Percentiles rank a stretch among this genome's conserved stretches.
Conservation (phyloP, 129 eudicot genomes). For the Oenanthe sinensis region DNA sequence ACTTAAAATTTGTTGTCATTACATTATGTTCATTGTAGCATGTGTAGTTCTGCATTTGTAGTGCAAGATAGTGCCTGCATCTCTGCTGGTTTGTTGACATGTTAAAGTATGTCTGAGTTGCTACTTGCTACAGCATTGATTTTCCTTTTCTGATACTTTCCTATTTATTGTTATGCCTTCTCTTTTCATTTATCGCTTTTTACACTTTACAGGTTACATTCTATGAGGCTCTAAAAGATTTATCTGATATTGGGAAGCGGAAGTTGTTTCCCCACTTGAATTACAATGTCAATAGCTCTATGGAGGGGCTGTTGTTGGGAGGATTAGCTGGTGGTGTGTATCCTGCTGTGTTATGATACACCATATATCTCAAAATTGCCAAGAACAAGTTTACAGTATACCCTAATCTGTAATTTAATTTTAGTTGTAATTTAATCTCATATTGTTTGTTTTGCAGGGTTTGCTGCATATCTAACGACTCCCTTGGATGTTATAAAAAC, state of each 20-base stretch:
- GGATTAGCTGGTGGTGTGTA: slow-evolving; percentile 93
- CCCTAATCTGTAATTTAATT: neutral
- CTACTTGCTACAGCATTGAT: neutral
- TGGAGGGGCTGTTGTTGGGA: slow-evolving; percentile 89
- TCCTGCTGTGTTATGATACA: slow-evolving; percentile 1
- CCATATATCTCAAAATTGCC: slow-evolving; percentile 5
- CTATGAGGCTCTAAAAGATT: slow-evolving; percentile 71
- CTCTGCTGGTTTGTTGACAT: neutral
- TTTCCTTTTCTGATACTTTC: neutral
- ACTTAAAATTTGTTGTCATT: neutral
- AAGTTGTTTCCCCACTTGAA: slow-evolving; percentile 49
- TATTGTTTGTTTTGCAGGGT: slow-evolving; percentile 44
- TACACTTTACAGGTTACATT: slow-evolving; percentile 57
- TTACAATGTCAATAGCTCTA: slow-evolving; percentile 46
- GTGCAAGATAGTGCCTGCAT: neutral
- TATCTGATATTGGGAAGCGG: slow-evolving; percentile 57
- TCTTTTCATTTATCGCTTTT: neutral
- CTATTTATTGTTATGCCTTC: neutral
- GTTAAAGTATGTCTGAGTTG: neutral
- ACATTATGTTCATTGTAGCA: neutral
- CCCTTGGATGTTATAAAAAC: slow-evolving; percentile 98
- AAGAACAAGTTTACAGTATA: neutral
- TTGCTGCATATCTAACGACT: slow-evolving; percentile 86
- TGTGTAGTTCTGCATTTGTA: neutral
- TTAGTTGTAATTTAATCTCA: slow-evolving; percentile 4